Evolutionary conservation across 2,329 filamentous ascomycete species (phyloP).

Genomic region (Nectriaceae sp.): DNA sequence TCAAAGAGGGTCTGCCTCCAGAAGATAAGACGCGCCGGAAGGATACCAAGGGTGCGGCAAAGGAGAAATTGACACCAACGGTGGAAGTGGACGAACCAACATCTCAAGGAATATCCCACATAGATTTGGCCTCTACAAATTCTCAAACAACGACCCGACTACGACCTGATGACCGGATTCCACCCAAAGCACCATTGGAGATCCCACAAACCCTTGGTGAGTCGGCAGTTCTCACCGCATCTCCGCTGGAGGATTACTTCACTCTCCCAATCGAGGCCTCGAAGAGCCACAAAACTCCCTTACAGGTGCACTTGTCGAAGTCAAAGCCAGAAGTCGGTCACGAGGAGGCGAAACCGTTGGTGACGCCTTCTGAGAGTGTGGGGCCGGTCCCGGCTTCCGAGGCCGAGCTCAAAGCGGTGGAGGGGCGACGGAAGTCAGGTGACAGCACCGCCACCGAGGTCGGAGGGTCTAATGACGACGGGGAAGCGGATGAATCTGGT

Average conservation of each 20-base stretch:
- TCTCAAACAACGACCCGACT: conserved; percentile 11
- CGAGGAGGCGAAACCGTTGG: conserved; percentile 21
- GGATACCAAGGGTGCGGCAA: conserved; percentile 41
- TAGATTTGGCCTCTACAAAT: conserved; percentile 2
- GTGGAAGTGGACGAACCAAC: conserved; percentile 32
- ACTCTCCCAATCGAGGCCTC: conserved; percentile 15
- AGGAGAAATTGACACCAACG: conserved; percentile 44
- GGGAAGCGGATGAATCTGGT: conserved; percentile 60
- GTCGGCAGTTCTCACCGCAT: conserved; percentile 19
- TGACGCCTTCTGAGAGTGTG: conserved; percentile 19
- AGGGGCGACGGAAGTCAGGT: conserved; percentile 38
- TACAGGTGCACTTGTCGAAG: conserved; percentile 17
- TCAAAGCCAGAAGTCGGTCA: conserved; percentile 20
- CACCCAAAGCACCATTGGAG: conserved; percentile 5
- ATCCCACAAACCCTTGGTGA: conserved; percentile 12
- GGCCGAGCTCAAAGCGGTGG: conserved; percentile 29
- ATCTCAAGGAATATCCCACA: background rate
- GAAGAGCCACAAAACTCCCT: conserved; percentile 10
- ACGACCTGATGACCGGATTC: conserved; percentile 15
- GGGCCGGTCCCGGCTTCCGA: conserved; percentile 25
- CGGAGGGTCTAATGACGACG: conserved; percentile 41
- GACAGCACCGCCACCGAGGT: conserved; percentile 37
- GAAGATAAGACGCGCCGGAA: conserved; percentile 59
- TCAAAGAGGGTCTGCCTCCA: conserved; percentile 64
- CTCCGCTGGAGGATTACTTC: conserved; percentile 27